Evolutionary conservation across 139 green algal species (phyloP).

Genomic region (Penium margaritaceum): DNA sequence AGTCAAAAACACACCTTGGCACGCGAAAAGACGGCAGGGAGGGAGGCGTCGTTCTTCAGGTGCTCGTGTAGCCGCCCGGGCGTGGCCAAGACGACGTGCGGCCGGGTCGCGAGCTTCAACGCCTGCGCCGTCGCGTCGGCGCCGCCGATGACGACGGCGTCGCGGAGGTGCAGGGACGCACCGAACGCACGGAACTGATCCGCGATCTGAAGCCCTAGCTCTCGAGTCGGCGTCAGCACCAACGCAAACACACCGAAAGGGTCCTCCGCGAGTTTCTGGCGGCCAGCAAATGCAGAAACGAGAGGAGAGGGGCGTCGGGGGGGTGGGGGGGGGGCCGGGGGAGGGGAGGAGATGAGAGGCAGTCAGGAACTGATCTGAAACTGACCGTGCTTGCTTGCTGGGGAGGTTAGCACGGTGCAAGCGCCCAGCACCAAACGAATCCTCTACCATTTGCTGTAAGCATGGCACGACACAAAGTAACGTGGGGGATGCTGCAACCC

Average conservation of each 20-base stretch:
- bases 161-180: conserved; percentile 51
- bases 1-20: conserved; percentile 11
- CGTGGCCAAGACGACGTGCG: conserved; percentile 88
- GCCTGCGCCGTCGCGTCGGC: conserved; percentile 76
- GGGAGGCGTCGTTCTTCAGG: conserved; percentile 15
- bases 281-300: no score
- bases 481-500: no score
- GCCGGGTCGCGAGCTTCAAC: conserved; percentile 60
- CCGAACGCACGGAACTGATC: conserved; percentile 87
- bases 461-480: no score
- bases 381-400: no score
- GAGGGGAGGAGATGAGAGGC: no score
- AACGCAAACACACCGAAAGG: conserved; percentile 85
- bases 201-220: conserved; percentile 85
- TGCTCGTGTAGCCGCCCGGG: conserved; percentile 67
- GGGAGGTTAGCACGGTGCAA: no score
- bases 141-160: conserved; percentile 77
- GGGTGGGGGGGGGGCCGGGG: no score
- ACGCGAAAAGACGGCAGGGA: conserved; percentile 12
- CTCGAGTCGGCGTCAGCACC: conserved; percentile 83
- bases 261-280: conserved; percentile 73
- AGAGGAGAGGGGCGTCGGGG: no score
- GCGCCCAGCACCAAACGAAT: no score
- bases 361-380: no score
- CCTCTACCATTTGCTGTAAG: no score